phyloP scores from a whole-genome alignment of 768 basidiomycete genomes.

The Leccinellum luteum region DNA sequence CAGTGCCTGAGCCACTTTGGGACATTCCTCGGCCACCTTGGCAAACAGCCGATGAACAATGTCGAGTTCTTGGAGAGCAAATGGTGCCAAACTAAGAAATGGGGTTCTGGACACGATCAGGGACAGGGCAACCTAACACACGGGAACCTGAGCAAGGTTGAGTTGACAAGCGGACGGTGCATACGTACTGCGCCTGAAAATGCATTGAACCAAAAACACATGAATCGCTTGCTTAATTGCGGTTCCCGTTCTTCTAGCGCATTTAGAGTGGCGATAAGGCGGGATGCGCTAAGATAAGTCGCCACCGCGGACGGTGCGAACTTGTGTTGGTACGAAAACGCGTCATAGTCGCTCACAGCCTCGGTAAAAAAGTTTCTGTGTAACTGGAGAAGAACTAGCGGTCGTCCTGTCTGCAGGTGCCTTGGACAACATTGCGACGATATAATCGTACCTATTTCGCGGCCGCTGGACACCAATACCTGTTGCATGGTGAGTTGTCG shows the following conservation, averaged over 20 bases:
- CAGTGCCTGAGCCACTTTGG: constrained; percentile 57
- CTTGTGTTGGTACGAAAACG: constrained; percentile 57
- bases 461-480: constrained; percentile 56
- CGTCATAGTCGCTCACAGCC: constrained; percentile 51
- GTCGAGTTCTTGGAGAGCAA: constrained; percentile 61
- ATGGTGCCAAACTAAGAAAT: constrained; percentile 51
- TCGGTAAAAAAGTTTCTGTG: constrained; percentile 68
- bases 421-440: constrained; percentile 12
- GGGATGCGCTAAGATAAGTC: constrained; percentile 58
- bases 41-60: constrained; percentile 55
- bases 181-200: constrained; percentile 67
- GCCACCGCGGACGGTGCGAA: constrained; percentile 72
- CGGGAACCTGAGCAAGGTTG: not conserved
- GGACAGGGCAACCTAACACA: constrained; percentile 55
- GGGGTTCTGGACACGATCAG: constrained; percentile 64
- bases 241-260: constrained; percentile 56
- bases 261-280: constrained; percentile 55
- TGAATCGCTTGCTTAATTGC: constrained; percentile 60
- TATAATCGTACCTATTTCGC: constrained; percentile 53
- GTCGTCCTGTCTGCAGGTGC: constrained; percentile 1
- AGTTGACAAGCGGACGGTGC: not conserved
- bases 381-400: constrained; percentile 59
- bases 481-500: constrained; percentile 65
- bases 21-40: constrained; percentile 55
- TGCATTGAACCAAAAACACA: constrained; percentile 73